Evolutionary conservation across 495 filamentous ascomycete genomes (phyloP), one percentile per base, ranked within the genome.

Genomic region (Lepraria neglecta): DNA sequence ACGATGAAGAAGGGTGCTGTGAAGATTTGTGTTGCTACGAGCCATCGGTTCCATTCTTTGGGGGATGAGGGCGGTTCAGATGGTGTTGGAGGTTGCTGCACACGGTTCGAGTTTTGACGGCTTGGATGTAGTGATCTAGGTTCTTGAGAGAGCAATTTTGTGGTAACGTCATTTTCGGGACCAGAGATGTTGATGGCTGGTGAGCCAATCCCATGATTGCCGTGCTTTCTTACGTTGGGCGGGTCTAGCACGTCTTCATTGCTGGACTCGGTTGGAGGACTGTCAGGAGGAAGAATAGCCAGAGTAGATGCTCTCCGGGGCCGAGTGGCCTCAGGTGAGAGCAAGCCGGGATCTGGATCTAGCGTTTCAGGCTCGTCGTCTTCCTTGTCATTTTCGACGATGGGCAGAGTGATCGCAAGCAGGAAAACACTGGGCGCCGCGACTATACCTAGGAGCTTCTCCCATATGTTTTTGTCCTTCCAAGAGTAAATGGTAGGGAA

Each of bases 351-450:
- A 31, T 77, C 65, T 19, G 69, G 60, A 60, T 72, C 68, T n/a
- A 69, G 59, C 1, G 48, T 66, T 40, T 76, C 72, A 3, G 70
- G 68, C 19, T 73, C 72, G n/a, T 84, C 80, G 2, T 78, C 72
- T 4, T 81, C 74, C 35, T 79, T 78, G 12, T 81, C 76, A 10
- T 79, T 72, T 44, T 97, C 91, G 10, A 96, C 84, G 0, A 97
- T 91, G 4, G 95, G 95, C n/a, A 99, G 70, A 0, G 95, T 97
- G 40, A 94, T 85, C 0, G 91, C 91, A 12, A 99, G 79, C 6
- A 96, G 76, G 57, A 99, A 91, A 33, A 97, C 88, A 67, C 87
- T 95, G 5, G 94, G 91, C 3, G 89, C 87, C 6, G 91, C 89
- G 58, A 94, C 76, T 14, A 95, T 61, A 28, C 90, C 89, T 17